phyloP scores from a whole-genome alignment of 345 rosid genomes.

The Eucalyptus lansdowneana region DNA sequence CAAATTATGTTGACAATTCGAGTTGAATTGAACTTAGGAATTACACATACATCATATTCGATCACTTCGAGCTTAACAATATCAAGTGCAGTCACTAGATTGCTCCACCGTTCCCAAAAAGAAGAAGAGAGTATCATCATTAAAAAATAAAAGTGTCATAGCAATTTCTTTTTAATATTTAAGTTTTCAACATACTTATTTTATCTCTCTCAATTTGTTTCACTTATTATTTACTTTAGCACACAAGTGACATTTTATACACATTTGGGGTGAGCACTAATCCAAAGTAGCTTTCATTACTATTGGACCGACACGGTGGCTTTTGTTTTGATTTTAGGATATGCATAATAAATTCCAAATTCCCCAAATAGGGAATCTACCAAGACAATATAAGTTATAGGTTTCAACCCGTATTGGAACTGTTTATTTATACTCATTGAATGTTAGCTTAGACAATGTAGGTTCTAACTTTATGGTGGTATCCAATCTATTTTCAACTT shows the following conservation, averaged over 20 bases:
- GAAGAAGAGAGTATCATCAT: neutral
- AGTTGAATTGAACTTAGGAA: neutral
- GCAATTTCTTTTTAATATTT: neutral
- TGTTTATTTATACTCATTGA: fast-evolving
- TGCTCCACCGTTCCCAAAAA: neutral
- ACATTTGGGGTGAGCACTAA: neutral
- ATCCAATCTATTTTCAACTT: neutral
- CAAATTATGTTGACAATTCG: neutral
- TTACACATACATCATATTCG: neutral
- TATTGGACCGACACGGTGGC: neutral
- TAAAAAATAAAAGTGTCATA: neutral
- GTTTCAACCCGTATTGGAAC: fast-evolving
- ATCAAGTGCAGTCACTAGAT: neutral
- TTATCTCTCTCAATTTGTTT: neutral
- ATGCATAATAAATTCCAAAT: neutral
- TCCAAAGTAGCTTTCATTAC: neutral
- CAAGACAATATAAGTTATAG: neutral
- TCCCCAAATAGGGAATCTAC: neutral
- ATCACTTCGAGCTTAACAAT: neutral
- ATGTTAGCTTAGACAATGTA: neutral
- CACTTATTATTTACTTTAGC: neutral
- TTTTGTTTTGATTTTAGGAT: neutral
- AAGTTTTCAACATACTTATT: neutral
- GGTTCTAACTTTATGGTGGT: neutral
- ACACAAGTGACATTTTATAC: neutral